Evolutionary conservation across 2,329 filamentous ascomycete species (phyloP).

Genomic region (Hirsutella minnesotensis): DNA sequence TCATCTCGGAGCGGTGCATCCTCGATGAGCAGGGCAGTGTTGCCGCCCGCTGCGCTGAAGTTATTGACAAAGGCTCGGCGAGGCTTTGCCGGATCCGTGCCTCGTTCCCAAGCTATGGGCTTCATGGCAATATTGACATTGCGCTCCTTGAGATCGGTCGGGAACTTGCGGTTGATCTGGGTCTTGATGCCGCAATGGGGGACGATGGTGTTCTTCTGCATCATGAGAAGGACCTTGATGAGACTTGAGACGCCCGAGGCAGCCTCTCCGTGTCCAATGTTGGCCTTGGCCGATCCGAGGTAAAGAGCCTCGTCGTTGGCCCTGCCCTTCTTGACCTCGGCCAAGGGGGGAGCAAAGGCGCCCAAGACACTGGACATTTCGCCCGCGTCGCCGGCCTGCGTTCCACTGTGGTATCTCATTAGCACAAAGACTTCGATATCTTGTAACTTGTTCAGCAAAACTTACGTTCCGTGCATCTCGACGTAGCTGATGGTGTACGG

Average conservation of each 20-base stretch:
- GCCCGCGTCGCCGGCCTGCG: constrained; percentile 72
- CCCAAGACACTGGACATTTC: constrained; percentile 70
- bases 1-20: constrained; percentile 33
- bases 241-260: constrained; percentile 55
- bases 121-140: constrained; percentile 48
- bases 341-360: constrained; percentile 45
- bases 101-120: constrained; percentile 36
- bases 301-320: constrained; percentile 37
- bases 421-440: not conserved
- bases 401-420: constrained; percentile 39
- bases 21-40: constrained; percentile 55
- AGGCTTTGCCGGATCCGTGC: constrained; percentile 22
- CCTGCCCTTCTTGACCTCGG: constrained; percentile 29
- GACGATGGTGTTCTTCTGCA: constrained; percentile 47
- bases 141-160: constrained; percentile 41
- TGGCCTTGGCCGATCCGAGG: constrained; percentile 53
- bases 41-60: constrained; percentile 60
- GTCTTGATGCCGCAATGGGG: constrained; percentile 58
- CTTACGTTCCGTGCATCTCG: constrained; percentile 72
- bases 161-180: constrained; percentile 48
- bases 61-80: constrained; percentile 51
- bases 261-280: constrained; percentile 53
- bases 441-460: not conserved
- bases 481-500: constrained; percentile 71
- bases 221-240: constrained; percentile 43